Percentiles rank a stretch among this genome's conserved stretches.
Conservation (phyloP, 441 rosid genomes). For the Syzygium malaccense region DNA sequence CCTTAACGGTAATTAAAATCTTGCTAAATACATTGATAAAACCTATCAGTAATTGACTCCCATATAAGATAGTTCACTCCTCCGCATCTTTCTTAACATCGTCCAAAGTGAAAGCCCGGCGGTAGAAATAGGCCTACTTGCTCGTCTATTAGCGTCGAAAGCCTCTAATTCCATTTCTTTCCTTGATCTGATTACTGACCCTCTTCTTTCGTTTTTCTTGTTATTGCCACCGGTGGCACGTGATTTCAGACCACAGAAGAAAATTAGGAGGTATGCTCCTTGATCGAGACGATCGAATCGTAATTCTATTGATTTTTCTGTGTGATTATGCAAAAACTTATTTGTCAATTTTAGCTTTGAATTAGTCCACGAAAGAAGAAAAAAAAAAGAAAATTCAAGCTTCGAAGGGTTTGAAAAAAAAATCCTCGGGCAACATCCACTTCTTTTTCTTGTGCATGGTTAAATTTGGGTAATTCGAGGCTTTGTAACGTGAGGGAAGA, state of each 20-base stretch:
- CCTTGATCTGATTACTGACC: rapidly evolving
- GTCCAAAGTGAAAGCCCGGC: rapidly evolving
- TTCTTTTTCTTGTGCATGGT: not conserved
- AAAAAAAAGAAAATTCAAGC: not conserved
- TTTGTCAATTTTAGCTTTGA: no score
- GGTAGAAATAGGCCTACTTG: rapidly evolving
- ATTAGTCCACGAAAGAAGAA: no score
- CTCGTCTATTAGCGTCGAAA: rapidly evolving
- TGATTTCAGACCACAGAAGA: rapidly evolving
- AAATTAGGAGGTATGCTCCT: not conserved
- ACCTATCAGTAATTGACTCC: rapidly evolving
- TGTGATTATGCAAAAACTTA: rapidly evolving
- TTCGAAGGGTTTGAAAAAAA: not conserved
- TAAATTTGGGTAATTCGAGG: not conserved
- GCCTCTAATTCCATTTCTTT: not conserved
- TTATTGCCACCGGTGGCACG: rapidly evolving
- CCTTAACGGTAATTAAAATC: not conserved
- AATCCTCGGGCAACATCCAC: not conserved
- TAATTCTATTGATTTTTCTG: rapidly evolving
- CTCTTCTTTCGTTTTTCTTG: no score
- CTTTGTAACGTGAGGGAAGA: not conserved
- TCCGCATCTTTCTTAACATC: rapidly evolving
- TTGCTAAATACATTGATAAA: rapidly evolving
- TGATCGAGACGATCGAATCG: rapidly evolving
- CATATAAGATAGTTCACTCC: rapidly evolving